Percentiles rank a stretch among this genome's conserved stretches.
phyloP scores from a whole-genome alignment of 2,329 filamentous ascomycete species.

The Colletotrichum abscissum region DNA sequence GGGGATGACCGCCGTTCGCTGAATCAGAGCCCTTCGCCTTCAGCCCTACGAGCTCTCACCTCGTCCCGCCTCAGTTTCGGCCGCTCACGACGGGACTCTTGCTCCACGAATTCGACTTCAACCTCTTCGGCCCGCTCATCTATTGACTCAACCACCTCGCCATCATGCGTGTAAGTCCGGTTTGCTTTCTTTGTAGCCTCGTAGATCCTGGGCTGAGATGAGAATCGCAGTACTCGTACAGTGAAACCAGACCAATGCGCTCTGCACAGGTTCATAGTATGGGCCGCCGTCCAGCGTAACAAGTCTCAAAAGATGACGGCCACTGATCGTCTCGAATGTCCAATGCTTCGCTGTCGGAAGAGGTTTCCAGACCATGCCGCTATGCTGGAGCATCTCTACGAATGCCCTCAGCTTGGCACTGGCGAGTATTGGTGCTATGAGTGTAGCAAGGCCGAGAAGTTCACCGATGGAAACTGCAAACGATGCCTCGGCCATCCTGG shows the following conservation, averaged over 20 bases:
- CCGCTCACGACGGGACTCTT: constrained; percentile 45
- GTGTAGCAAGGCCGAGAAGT: constrained; percentile 62
- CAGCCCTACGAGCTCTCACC: constrained; percentile 47
- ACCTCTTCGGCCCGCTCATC: constrained; percentile 39
- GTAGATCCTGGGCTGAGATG: constrained; percentile 4
- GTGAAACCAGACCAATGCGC: constrained; percentile 61
- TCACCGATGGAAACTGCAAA: constrained; percentile 63
- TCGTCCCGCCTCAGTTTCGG: constrained; percentile 46
- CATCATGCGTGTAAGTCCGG: constrained; percentile 48
- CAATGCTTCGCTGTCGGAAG: constrained; percentile 61
- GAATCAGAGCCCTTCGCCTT: constrained; percentile 43
- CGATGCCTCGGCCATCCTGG: constrained; percentile 62
- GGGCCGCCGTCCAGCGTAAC: constrained; percentile 67
- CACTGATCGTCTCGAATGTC: constrained; percentile 62
- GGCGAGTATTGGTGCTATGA: constrained; percentile 69
- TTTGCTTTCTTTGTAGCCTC: neutral
- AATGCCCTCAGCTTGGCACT: constrained; percentile 58
- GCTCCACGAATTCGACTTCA: constrained; percentile 39
- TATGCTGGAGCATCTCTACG: constrained; percentile 65
- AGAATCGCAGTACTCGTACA: constrained; percentile 52
- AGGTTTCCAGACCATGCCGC: constrained; percentile 62
- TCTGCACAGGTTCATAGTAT: constrained; percentile 65
- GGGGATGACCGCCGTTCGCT: constrained; percentile 40
- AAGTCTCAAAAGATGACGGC: constrained; percentile 57
- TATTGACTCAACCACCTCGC: constrained; percentile 38